These are phyloP conservation scores for Xerocomus spinulosus DNA, from an alignment of 768 basidiomycete genomes.

Conservation along the genomic window DNA sequence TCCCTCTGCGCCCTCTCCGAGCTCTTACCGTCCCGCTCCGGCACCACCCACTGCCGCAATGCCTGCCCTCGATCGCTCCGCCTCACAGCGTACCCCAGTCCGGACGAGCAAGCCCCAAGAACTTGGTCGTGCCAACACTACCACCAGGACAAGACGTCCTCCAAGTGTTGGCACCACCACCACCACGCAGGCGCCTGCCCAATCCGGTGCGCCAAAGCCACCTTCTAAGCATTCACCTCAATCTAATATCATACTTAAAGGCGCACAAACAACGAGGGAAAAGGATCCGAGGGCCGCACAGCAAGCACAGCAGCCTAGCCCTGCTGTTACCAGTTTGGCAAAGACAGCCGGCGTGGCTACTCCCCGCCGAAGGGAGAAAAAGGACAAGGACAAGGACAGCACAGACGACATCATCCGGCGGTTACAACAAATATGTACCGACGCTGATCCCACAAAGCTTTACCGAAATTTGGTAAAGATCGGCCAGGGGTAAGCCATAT, in stretches of 20 bases:
- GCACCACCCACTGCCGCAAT: slow-evolving; percentile 61
- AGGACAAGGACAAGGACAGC: slow-evolving; percentile 70
- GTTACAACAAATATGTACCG: slow-evolving; percentile 91
- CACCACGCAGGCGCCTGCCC: slow-evolving; percentile 25
- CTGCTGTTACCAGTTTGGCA: slow-evolving; percentile 61
- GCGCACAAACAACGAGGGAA: slow-evolving; percentile 31
- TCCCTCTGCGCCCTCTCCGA: slow-evolving; percentile 39
- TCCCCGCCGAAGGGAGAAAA: slow-evolving; percentile 82
- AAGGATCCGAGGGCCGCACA: slow-evolving; percentile 32
- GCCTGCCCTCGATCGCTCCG: slow-evolving; percentile 79
- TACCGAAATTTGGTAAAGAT: slow-evolving; percentile 95
- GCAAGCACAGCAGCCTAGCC: slow-evolving; percentile 49
- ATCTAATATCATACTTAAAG: slow-evolving; percentile 53
- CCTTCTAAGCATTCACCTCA: slow-evolving; percentile 50
- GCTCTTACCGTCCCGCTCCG: slow-evolving; percentile 66
- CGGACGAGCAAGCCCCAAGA: slow-evolving; percentile 42
- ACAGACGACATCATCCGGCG: slow-evolving; percentile 90
- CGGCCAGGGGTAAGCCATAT: slow-evolving; percentile 85
- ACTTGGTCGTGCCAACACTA: slow-evolving; percentile 65
- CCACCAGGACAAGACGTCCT: slow-evolving; percentile 58
- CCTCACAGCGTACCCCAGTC: slow-evolving; percentile 73
- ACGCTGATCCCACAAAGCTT: slow-evolving; percentile 92
- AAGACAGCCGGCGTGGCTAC: slow-evolving; percentile 73
- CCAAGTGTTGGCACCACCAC: slow-evolving; percentile 33
- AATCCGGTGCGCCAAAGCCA: slow-evolving; percentile 31